These are phyloP conservation scores for Bipolaris bicolor DNA, from an alignment of 2,329 filamentous ascomycete species.

Conservation along the genomic window DNA sequence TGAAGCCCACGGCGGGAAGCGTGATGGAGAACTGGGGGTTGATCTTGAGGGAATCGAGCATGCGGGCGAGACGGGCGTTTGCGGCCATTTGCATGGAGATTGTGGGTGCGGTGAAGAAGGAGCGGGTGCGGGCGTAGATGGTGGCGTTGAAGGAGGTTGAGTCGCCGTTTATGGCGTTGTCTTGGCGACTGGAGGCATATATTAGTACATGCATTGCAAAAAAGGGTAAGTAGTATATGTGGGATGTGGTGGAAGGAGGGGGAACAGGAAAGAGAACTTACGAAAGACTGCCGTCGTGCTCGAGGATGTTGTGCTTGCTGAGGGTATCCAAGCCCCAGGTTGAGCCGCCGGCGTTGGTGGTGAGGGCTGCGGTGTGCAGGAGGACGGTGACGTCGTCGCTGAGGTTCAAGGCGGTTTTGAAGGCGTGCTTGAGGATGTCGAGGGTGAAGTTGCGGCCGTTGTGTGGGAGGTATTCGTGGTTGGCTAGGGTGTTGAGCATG, in stretches of 20 bases:
- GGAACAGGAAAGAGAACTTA: background rate
- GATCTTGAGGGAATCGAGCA: slow-evolving; percentile 7
- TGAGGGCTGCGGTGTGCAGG: slow-evolving; percentile 10
- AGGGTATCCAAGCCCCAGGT: slow-evolving; percentile 44
- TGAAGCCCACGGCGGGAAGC: background rate
- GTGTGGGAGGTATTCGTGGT: slow-evolving; percentile 39
- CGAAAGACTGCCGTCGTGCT: slow-evolving; percentile 54
- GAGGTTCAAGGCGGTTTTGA: slow-evolving; percentile 13
- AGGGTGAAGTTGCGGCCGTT: slow-evolving; percentile 39
- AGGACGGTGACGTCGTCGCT: slow-evolving; percentile 2
- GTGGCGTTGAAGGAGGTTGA: slow-evolving; percentile 52
- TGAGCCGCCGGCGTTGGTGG: slow-evolving; percentile 11
- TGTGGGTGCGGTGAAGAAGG: slow-evolving; percentile 26
- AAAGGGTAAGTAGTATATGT: too few species aligned
- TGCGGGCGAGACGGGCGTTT: slow-evolving; percentile 9
- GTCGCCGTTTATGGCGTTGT: slow-evolving; percentile 2
- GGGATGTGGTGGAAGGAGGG: too few species aligned
- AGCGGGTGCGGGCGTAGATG: slow-evolving; percentile 54
- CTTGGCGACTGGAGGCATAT: background rate
- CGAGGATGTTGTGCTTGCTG: slow-evolving; percentile 54
- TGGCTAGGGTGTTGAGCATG: slow-evolving; percentile 37
- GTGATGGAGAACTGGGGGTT: slow-evolving; percentile 5
- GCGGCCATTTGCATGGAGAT: slow-evolving; percentile 11
- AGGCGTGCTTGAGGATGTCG: slow-evolving; percentile 28
- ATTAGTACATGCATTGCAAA: too few species aligned